Base-by-base conservation (phyloP, 169 alveolate species). In the Plasmodium knowlesi region DNA sequence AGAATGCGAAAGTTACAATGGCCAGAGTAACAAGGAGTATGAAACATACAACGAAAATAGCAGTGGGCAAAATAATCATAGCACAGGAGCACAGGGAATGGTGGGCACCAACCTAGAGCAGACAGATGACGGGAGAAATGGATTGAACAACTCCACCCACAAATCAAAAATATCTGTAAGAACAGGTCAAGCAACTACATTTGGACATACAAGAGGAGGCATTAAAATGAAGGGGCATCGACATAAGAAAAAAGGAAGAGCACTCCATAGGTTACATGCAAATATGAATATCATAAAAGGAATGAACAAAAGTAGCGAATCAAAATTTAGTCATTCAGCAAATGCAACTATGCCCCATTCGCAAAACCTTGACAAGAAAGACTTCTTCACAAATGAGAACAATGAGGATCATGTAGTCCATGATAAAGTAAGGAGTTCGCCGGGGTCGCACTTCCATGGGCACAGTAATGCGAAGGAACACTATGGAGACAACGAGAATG, bases 301-400 rank as follows among this genome's bases (percentile, higher is more conserved):
- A 43, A 37, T 71, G 30, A 84, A 84, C 19, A 84, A 72, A 84
- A 84, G 25, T 73, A 84, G 53, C 34, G 78, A 83, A 32, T 46
- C 34, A 6, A 84, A 73, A 28, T 37, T 43, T 25, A 39, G 73
- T 25, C 74, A 84, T 84, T 19, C 83, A 5, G 14, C 71, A 84
- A 71, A 67, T 39, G 80, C 19, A 16, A 30, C 74, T 43, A 28
- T 82, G 22, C 10, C 39, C 10, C 50, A 43, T 72, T 39, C 83
- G 19, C 92, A 84, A 70, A 73, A 70, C 2, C 14, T 30, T 25
- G 92, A 84, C 19, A 84, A 32, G 76, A 84, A 46, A 39, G 39
- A 8, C 3, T 16, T 41, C 30, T 16, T 2, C 16, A 9, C 22
- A 1, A 82, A 57, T 57, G 92, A 84, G 12, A 3, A 67, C 10